A percentile compares a stretch with the other conserved stretches of the same genome.
These are phyloP conservation scores for Venturia asperata DNA, from an alignment of 2,329 filamentous ascomycete genomes.

Conservation along the genomic window DNA sequence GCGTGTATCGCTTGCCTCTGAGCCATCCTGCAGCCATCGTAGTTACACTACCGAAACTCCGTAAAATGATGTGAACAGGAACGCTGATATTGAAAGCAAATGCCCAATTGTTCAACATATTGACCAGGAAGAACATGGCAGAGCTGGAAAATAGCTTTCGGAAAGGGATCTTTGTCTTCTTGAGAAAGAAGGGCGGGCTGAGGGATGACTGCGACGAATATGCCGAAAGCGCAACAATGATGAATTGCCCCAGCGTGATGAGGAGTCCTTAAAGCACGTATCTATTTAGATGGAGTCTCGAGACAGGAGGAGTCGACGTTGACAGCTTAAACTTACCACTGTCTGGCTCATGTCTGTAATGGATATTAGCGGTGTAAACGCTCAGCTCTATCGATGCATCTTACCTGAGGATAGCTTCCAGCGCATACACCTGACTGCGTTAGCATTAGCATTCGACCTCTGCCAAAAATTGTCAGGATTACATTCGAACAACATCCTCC, in stretches of 20 bases:
- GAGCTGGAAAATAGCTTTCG: constrained; percentile 84
- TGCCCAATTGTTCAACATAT: constrained; percentile 93
- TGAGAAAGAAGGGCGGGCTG: constrained; percentile 64
- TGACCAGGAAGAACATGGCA: constrained; percentile 83
- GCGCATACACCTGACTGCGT: constrained; percentile 68
- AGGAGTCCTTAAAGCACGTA: constrained; percentile 51
- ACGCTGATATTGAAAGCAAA: constrained; percentile 97
- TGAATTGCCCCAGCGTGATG: constrained; percentile 46
- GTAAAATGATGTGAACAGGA: constrained; percentile 90
- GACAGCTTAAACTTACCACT: constrained; percentile 53
- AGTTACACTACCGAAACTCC: constrained; percentile 90
- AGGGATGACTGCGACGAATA: constrained; percentile 38
- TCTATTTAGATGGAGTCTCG: not conserved
- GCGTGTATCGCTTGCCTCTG: constrained; percentile 77
- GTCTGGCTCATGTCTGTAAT: constrained; percentile 66
- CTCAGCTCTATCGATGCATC: constrained; percentile 29
- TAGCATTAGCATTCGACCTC: constrained; percentile 9
- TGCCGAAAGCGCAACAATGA: constrained; percentile 57
- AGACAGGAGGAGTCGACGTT: constrained; percentile 1
- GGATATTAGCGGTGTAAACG: constrained; percentile 23
- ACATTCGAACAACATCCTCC: constrained; percentile 94
- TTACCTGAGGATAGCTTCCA: constrained; percentile 92
- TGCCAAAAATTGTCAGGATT: constrained; percentile 32
- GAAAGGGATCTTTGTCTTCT: constrained; percentile 72
- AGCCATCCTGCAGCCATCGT: constrained; percentile 88